Evolutionary conservation across 2,329 filamentous ascomycete genomes (phyloP).

Genomic region (Fusarium brachygibbosum): DNA sequence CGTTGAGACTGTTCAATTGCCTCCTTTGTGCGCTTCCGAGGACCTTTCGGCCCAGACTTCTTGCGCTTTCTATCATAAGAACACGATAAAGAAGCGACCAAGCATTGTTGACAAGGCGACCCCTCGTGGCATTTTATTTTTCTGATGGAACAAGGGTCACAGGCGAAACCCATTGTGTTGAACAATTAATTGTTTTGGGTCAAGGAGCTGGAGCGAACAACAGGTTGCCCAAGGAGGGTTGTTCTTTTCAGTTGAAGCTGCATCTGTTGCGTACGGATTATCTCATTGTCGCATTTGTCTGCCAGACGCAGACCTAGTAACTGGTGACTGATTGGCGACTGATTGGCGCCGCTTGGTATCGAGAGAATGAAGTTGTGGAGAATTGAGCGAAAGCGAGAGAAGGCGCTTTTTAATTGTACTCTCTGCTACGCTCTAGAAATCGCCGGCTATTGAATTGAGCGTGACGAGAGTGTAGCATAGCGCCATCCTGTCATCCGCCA

Average conservation of each 20-base stretch:
- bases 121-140: slow-evolving; percentile 17
- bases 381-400: neutral
- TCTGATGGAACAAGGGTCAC: slow-evolving; percentile 22
- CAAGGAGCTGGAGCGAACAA: too few species aligned
- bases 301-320: neutral
- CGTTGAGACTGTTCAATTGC: slow-evolving; percentile 20
- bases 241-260: neutral
- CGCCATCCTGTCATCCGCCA: neutral
- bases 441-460: too few species aligned
- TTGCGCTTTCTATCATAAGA: slow-evolving; percentile 31
- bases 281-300: neutral
- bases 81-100: slow-evolving; percentile 7
- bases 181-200: neutral
- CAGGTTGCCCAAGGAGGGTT: too few species aligned
- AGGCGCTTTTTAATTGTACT: neutral
- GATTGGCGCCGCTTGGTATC: neutral
- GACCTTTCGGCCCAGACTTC: slow-evolving; percentile 28
- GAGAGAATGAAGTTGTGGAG: neutral
- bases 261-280: too few species aligned
- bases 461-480: neutral
- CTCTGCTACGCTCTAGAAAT: too few species aligned
- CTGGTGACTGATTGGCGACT: too few species aligned
- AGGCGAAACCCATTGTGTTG: slow-evolving; percentile 17
- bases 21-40: slow-evolving; percentile 30
- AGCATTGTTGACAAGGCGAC: slow-evolving; percentile 15